A percentile compares a stretch with the other conserved stretches of the same genome.
Conservation (phyloP, 257 asterid species). For the Lithospermum erythrorhizon region DNA sequence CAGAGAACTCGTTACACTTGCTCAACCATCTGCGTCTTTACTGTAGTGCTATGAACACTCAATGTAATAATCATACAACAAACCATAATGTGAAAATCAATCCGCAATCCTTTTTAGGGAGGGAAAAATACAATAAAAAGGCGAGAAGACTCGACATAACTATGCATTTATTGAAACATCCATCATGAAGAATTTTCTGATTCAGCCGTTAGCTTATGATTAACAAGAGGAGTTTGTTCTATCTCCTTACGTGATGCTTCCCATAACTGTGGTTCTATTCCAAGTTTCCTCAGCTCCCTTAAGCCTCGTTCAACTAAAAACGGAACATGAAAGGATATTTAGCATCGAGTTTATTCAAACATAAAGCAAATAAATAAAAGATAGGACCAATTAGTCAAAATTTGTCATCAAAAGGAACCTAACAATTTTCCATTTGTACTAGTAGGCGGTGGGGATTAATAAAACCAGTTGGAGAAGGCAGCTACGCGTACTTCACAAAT, state of each 20-base stretch:
- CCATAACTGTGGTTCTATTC: conserved; percentile 64
- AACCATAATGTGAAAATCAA: neutral
- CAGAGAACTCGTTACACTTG: neutral
- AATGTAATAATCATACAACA: neutral
- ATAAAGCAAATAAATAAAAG: neutral
- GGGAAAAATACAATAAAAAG: neutral
- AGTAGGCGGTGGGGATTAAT: too few species aligned
- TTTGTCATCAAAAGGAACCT: too few species aligned
- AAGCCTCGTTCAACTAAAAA: conserved; percentile 56
- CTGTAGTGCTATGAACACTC: neutral
- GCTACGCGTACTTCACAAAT: too few species aligned
- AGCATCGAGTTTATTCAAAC: neutral
- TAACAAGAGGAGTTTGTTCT: conserved; percentile 26
- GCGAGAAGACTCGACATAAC: neutral
- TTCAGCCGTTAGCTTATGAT: conserved; percentile 17
- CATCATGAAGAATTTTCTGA: conserved; percentile 27
- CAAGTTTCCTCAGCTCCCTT: conserved; percentile 55
- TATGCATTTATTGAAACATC: neutral
- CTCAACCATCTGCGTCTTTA: neutral
- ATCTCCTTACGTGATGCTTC: conserved; percentile 60
- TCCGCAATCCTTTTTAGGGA: neutral
- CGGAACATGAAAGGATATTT: neutral
- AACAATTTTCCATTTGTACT: too few species aligned
- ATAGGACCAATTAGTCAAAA: neutral
- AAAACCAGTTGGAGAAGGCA: too few species aligned